Base-by-base conservation (phyloP, 1,284 basidiomycete genomes). In the Porogramme epimiltina region DNA sequence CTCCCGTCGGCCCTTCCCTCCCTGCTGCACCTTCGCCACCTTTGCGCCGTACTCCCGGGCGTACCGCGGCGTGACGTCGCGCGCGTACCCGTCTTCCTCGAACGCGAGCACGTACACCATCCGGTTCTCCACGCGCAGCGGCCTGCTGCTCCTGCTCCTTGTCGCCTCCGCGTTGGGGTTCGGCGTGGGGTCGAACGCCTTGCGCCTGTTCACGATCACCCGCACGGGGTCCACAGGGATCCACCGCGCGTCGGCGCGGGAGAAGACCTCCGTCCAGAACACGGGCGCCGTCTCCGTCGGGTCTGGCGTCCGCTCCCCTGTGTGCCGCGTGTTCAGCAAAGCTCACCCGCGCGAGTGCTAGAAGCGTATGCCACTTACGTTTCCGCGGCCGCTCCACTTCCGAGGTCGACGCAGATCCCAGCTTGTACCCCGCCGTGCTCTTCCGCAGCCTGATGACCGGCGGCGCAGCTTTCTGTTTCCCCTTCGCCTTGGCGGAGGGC, bases 181-280 rank as follows among this genome's bases (percentile, higher is more conserved):
- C 9, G 66, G 66, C 18, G 78, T 72, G 0, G 96, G 96, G 69
- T 98, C 95, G 72, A 96, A 98, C 22, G 81, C 75, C 51, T 83
- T 85, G 57, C 85, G 84, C 63, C 90, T 91, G 61, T 94, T 88
- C 54, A 95, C 85, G 46, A 87, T 79, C 37, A 80, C 85, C 11
- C 89, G 84, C 24, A 95, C 80, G 3, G 94, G 93, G 69, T 99
- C 97, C 38, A 98, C 87, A 0, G 94, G 89, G 18, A 98, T 76
- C 96, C 96, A 99, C 37, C 87, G 85, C 41, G 84, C 86, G 70
- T 98, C 95, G 1, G 95, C 86, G 18, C 92, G 86, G 24, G 92
- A 95, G 71, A 95, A 99, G 0, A 98, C 92, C 70, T 99, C 97
- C 1, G 92, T 93, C 97, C 96, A 99, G 70, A 95, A 93, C 2